These are phyloP conservation scores for Infundibulicybe gibba DNA, from an alignment of 768 basidiomycete genomes.

Conservation along the genomic window DNA sequence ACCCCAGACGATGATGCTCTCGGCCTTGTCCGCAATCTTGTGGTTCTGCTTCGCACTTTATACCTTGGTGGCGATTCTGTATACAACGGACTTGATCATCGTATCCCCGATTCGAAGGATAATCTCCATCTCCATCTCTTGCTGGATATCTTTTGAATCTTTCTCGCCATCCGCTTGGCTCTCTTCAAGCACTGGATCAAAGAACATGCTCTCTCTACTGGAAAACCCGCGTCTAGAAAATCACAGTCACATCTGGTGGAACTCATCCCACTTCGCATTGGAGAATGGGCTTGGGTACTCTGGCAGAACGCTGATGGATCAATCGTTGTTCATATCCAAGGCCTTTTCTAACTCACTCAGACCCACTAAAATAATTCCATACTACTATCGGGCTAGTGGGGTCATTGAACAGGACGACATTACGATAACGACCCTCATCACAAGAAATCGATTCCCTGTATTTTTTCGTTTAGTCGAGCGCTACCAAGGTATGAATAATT, in stretches of 20 bases:
- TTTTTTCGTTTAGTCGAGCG: constrained; percentile 68
- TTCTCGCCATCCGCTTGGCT: constrained; percentile 12
- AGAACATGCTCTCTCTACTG: constrained; percentile 8
- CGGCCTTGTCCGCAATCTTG: no score
- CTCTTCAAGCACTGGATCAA: constrained; percentile 6
- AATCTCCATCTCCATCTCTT: constrained; percentile 9
- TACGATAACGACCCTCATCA: constrained; percentile 83
- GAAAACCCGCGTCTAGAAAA: constrained; percentile 9
- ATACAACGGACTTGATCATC: constrained; percentile 39
- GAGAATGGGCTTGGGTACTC: constrained; percentile 30
- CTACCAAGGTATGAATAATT: constrained; percentile 56
- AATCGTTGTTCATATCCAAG: constrained; percentile 60
- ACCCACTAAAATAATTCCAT: constrained; percentile 76
- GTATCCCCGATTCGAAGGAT: constrained; percentile 25
- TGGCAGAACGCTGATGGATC: constrained; percentile 33
- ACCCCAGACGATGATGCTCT: no score
- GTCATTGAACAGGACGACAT: constrained; percentile 61
- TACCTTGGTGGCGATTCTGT: constrained; percentile 34
- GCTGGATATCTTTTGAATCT: constrained; percentile 17
- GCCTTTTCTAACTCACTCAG: constrained; percentile 67
- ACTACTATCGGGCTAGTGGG: constrained; percentile 69
- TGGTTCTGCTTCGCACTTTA: constrained; percentile 15
- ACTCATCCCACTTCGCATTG: constrained; percentile 28
- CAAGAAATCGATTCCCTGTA: constrained; percentile 72
- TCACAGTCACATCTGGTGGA: constrained; percentile 21